Conservation (phyloP, 1,284 basidiomycete species). For the Rhodotorula sp. region DNA sequence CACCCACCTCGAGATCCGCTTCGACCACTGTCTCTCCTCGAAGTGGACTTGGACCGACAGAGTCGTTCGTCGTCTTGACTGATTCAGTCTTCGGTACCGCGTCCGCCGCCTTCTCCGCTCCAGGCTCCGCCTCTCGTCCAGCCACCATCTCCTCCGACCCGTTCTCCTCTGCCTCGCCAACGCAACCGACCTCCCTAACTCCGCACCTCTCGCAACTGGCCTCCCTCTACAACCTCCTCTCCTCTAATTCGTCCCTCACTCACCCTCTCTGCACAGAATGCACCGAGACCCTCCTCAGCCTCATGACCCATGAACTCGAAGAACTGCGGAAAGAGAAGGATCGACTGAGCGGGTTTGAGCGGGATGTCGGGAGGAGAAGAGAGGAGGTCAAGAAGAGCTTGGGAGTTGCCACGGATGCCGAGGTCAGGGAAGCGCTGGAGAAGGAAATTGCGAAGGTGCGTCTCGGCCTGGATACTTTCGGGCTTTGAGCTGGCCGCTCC, state of each 20-base stretch:
- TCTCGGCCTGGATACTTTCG: background rate
- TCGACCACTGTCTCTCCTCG: background rate
- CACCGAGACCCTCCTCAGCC: constrained; percentile 73
- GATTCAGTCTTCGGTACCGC: constrained; percentile 17
- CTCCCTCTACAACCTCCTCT: constrained; percentile 28
- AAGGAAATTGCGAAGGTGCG: constrained; percentile 51
- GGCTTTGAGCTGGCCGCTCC: too few relatives aligned
- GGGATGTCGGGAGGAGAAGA: constrained; percentile 64
- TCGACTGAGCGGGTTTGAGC: constrained; percentile 87
- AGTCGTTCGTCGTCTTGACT: constrained; percentile 81
- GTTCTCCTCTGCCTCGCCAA: constrained; percentile 2
- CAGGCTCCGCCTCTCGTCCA: background rate
- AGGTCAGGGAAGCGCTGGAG: constrained; percentile 58
- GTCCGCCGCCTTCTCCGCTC: background rate
- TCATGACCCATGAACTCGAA: constrained; percentile 75
- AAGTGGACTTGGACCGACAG: constrained; percentile 56
- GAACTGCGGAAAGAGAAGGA: constrained; percentile 88
- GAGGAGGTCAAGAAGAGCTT: constrained; percentile 13
- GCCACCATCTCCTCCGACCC: constrained; percentile 7
- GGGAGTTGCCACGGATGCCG: constrained; percentile 2
- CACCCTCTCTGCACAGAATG: constrained; percentile 96
- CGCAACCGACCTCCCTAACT: constrained; percentile 17
- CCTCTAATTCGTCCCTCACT: constrained; percentile 56
- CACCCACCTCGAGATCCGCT: constrained; percentile 38
- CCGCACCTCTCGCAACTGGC: constrained; percentile 27